phyloP scores from a whole-genome alignment of 202 grass and related monocot genomes.

The Dendrocalamus latiflorus region DNA sequence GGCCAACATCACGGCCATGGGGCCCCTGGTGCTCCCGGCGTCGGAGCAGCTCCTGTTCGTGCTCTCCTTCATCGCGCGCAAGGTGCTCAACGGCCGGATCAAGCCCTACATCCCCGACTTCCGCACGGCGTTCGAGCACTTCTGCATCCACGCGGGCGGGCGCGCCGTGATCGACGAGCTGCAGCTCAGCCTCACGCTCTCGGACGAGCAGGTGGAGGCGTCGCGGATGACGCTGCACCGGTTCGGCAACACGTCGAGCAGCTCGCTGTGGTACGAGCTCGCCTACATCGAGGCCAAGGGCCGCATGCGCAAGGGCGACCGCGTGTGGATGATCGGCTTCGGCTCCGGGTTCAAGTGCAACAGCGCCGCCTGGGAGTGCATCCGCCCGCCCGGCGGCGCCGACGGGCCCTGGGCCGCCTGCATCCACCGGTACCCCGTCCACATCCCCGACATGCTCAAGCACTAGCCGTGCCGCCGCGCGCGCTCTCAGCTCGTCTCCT shows the following conservation, averaged over 20 bases:
- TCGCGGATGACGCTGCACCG: constrained; percentile 86
- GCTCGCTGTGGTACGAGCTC: constrained; percentile 94
- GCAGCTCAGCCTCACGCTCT: constrained; percentile 69
- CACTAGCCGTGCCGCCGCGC: constrained; percentile 9
- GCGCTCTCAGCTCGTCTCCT: no score
- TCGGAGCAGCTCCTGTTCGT: constrained; percentile 80
- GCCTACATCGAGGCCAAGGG: constrained; percentile 67
- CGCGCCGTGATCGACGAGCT: constrained; percentile 83
- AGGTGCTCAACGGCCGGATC: constrained; percentile 39
- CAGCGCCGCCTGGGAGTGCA: constrained; percentile 85
- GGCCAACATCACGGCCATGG: constrained; percentile 81
- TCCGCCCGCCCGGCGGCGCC: constrained; percentile 39
- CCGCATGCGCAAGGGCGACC: constrained; percentile 53
- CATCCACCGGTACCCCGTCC: constrained; percentile 68
- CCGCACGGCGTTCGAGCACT: constrained; percentile 65
- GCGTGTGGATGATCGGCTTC: constrained; percentile 57
- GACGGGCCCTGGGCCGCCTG: constrained; percentile 70
- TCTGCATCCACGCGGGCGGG: constrained; percentile 78
- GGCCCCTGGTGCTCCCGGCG: constrained; percentile 57
- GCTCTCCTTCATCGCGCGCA: constrained; percentile 55
- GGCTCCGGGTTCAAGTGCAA: constrained; percentile 74
- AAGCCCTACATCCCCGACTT: constrained; percentile 83
- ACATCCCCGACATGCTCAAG: constrained; percentile 75
- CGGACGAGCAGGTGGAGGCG: constrained; percentile 88
- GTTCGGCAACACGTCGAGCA: constrained; percentile 82